Evolutionary conservation across 768 basidiomycete genomes (phyloP).

Genomic region (Tricholoma sp.): DNA sequence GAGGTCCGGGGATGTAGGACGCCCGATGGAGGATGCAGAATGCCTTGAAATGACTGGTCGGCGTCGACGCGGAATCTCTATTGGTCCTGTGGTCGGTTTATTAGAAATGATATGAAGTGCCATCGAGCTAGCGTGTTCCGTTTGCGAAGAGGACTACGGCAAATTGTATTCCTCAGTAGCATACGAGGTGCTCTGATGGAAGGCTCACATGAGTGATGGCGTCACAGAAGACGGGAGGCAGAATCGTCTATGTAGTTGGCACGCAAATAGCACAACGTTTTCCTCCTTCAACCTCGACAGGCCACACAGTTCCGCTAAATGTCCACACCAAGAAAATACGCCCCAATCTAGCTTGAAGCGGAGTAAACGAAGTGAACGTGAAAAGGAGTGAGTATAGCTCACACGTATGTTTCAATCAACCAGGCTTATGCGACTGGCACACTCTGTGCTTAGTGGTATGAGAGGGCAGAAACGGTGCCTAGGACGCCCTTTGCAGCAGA

Average conservation of each 20-base stretch:
- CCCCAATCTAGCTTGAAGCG: not conserved
- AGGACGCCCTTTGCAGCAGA: not conserved
- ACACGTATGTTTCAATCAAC: not conserved
- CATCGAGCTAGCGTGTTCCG: conserved; percentile 6
- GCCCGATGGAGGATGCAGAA: conserved; percentile 25
- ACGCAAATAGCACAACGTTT: not conserved
- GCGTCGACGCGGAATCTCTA: conserved; percentile 39
- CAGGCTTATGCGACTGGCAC: not conserved
- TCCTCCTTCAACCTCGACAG: not conserved
- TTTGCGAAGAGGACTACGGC: conserved; percentile 6
- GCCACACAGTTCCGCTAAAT: not conserved
- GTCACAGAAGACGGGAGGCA: not conserved
- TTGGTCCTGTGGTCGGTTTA: conserved; percentile 32
- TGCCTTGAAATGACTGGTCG: conserved; percentile 16
- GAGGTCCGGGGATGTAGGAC: conserved; percentile 39
- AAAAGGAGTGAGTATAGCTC: not conserved
- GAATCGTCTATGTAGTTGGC: not conserved
- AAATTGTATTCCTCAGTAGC: conserved; percentile 1
- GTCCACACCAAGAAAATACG: not conserved
- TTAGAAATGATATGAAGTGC: conserved; percentile 13
- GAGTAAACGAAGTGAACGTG: not conserved
- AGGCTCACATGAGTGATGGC: conserved; percentile 8
- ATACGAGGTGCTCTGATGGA: conserved; percentile 8
- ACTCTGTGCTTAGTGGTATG: no score
- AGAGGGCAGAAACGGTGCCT: not conserved